Percentiles rank a stretch among this genome's conserved stretches.
These are phyloP conservation scores for Tolypocladium ophioglossoides DNA, from an alignment of 2,329 filamentous ascomycete genomes.

Conservation along the genomic window DNA sequence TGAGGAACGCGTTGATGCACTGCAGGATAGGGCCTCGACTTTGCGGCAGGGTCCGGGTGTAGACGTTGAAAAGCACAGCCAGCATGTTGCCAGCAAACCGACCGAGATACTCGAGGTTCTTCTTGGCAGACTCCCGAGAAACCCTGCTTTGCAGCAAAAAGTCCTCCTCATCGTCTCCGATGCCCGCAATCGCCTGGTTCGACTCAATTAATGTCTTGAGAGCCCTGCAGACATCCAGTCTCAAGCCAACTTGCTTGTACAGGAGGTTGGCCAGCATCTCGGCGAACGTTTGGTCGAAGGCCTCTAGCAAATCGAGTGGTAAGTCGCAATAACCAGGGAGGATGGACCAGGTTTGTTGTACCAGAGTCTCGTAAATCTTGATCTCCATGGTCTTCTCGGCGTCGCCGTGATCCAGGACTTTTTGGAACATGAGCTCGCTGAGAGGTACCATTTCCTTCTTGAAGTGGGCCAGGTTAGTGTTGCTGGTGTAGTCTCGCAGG, in stretches of 20 bases:
- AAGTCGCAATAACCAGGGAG: conserved; percentile 92
- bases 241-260: conserved; percentile 82
- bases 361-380: conserved; percentile 95
- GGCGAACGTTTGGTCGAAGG: conserved; percentile 82
- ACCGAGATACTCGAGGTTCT: conserved; percentile 74
- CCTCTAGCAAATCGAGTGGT: conserved; percentile 63
- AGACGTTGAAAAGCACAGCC: conserved; percentile 97
- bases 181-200: conserved; percentile 67
- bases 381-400: conserved; percentile 88
- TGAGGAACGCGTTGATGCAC: conserved; percentile 90
- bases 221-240: conserved; percentile 77
- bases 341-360: conserved; percentile 90
- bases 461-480: conserved; percentile 82
- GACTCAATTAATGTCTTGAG: conserved; percentile 85
- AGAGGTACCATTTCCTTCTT: conserved; percentile 76
- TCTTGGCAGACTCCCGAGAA: conserved; percentile 60
- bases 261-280: conserved; percentile 85
- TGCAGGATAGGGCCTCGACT: conserved; percentile 84
- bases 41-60: conserved; percentile 89
- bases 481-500: conserved; percentile 79
- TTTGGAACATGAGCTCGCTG: conserved; percentile 83
- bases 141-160: conserved; percentile 70
- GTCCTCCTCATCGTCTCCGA: conserved; percentile 59
- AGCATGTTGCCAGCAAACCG: conserved; percentile 78
- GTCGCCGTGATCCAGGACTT: conserved; percentile 69